phyloP scores from a whole-genome alignment of 805 yeast genomes.

The Priceomyces melissophilus region DNA sequence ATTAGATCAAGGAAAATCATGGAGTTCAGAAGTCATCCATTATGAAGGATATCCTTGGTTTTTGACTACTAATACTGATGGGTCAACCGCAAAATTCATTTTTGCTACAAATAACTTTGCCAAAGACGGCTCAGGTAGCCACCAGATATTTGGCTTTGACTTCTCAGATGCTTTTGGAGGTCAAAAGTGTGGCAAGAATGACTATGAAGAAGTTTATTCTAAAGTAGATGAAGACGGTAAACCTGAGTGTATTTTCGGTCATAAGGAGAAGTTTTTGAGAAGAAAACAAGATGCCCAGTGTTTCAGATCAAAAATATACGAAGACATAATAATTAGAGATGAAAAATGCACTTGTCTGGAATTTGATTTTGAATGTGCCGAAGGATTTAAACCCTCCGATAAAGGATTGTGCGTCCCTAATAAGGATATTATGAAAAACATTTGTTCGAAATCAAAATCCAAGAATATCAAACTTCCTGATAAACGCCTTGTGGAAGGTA shows the following conservation, averaged over 20 bases:
- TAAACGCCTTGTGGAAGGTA: constrained; percentile 42
- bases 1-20: constrained; percentile 68
- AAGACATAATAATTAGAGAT: constrained; percentile 45
- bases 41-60: constrained; percentile 36
- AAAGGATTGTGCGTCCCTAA: constrained; percentile 48
- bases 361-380: constrained; percentile 69
- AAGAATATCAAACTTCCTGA: constrained; percentile 31
- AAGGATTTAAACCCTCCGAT: constrained; percentile 34
- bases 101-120: constrained; percentile 36
- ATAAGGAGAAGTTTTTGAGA: constrained; percentile 57
- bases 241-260: constrained; percentile 65
- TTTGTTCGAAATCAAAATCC: constrained; percentile 20
- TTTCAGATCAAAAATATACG: constrained; percentile 47
- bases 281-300: constrained; percentile 67
- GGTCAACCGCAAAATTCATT: constrained; percentile 60
- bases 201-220: constrained; percentile 65
- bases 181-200: constrained; percentile 41
- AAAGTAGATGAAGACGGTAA: constrained; percentile 32
- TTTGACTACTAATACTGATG: constrained; percentile 62
- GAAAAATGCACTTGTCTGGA: constrained; percentile 62
- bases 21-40: constrained; percentile 53
- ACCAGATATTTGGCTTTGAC: constrained; percentile 41
- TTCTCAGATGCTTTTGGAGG: constrained; percentile 57
- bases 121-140: constrained; percentile 5
- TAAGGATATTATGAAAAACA: constrained; percentile 16